Evolutionary conservation across 768 basidiomycete species (phyloP).

Genomic region (Xerocomus spinulosus): DNA sequence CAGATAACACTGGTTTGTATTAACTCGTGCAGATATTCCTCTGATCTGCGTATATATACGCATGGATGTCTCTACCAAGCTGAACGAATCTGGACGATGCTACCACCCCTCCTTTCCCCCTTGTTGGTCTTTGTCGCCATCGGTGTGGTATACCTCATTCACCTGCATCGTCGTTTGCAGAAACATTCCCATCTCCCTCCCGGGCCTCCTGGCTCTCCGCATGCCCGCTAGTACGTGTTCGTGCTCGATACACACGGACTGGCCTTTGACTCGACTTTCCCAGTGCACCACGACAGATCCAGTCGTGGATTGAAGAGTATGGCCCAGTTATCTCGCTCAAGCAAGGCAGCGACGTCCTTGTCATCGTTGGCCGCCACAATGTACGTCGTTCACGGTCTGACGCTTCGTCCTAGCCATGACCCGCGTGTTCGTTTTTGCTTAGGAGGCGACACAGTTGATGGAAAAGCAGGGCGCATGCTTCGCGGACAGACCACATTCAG

Average conservation of each 20-base stretch:
- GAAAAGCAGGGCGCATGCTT: constrained; percentile 52
- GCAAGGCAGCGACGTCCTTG: constrained; percentile 23
- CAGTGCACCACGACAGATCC: constrained; percentile 17
- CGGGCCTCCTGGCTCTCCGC: constrained; percentile 18
- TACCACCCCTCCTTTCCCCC: not conserved
- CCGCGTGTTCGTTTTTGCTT: not conserved
- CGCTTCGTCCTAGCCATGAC: not conserved
- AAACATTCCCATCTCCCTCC: constrained; percentile 17
- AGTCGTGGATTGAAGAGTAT: constrained; percentile 25
- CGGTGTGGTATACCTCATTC: constrained; percentile 4
- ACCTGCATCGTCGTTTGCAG: not conserved
- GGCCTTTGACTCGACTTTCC: not conserved
- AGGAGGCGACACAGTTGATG: constrained; percentile 51
- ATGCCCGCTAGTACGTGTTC: constrained; percentile 17
- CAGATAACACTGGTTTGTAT: too few relatives aligned
- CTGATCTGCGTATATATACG: too few relatives aligned
- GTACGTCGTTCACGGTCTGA: not conserved
- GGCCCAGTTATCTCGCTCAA: constrained; percentile 24
- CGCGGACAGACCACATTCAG: constrained; percentile 47
- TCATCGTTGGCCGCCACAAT: constrained; percentile 24
- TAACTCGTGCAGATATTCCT: too few relatives aligned
- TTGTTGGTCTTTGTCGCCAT: not conserved
- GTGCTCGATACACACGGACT: not conserved
- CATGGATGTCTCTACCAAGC: too few relatives aligned
- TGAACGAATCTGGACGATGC: not conserved